phyloP scores from a whole-genome alignment of 768 basidiomycete genomes.

The Lentinus brumalis region DNA sequence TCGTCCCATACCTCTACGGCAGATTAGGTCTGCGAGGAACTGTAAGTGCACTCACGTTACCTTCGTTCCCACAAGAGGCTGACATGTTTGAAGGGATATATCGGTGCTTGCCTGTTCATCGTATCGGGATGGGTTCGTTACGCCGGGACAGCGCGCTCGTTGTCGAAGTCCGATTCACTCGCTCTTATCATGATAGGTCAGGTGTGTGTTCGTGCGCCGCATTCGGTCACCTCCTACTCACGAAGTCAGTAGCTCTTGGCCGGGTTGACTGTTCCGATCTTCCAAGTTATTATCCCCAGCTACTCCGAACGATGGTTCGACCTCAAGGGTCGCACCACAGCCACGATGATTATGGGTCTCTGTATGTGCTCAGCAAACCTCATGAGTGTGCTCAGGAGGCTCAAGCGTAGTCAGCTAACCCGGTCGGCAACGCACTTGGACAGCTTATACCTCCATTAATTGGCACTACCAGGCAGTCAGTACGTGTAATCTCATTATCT shows the following conservation, averaged over 20 bases:
- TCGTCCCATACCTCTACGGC: slow-evolving; percentile 58
- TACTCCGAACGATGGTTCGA: slow-evolving; percentile 89
- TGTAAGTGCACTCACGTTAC: slow-evolving; percentile 42
- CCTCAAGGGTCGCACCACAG: slow-evolving; percentile 72
- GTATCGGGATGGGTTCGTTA: slow-evolving; percentile 78
- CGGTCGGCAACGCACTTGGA: slow-evolving; percentile 71
- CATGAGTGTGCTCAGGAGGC: background rate
- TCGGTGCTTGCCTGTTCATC: slow-evolving; percentile 55
- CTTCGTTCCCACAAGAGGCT: too few species aligned
- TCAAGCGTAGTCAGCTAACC: slow-evolving; percentile 53
- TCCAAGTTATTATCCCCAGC: slow-evolving; percentile 76
- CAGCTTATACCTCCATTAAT: slow-evolving; percentile 72
- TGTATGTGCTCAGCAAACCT: slow-evolving; percentile 29
- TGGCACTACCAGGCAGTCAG: slow-evolving; percentile 53
- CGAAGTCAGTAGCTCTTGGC: slow-evolving; percentile 51
- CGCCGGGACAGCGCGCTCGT: slow-evolving; percentile 60
- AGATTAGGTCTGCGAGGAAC: slow-evolving; percentile 63
- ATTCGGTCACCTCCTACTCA: background rate
- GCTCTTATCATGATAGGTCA: slow-evolving; percentile 72
- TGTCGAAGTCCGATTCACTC: slow-evolving; percentile 57
- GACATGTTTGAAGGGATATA: slow-evolving; percentile 51
- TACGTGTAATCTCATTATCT: slow-evolving; percentile 32
- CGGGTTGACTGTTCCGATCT: slow-evolving; percentile 68
- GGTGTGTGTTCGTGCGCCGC: slow-evolving; percentile 37
- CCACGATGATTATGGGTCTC: slow-evolving; percentile 62